phyloP scores from a whole-genome alignment of 2,329 filamentous ascomycete species.

The Arthroderma sp. region DNA sequence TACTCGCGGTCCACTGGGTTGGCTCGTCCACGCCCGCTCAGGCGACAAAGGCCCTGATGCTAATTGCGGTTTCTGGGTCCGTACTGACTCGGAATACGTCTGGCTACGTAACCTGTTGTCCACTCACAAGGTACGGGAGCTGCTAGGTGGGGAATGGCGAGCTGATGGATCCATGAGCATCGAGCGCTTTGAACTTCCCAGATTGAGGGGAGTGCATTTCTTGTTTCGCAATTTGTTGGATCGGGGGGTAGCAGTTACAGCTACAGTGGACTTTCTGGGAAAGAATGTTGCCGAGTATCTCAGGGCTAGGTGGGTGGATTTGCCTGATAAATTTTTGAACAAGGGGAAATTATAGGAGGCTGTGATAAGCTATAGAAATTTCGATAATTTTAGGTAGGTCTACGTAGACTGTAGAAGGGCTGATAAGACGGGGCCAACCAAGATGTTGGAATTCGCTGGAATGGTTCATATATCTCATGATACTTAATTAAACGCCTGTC shows the following conservation, averaged over 20 bases:
- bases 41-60: constrained; percentile 27
- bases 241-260: constrained; percentile 26
- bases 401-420: background rate
- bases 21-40: constrained; percentile 25
- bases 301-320: constrained; percentile 26
- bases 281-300: constrained; percentile 32
- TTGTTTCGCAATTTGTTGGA: constrained; percentile 30
- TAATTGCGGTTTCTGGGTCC: constrained; percentile 29
- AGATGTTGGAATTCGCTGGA: background rate
- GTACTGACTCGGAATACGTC: constrained; percentile 20
- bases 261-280: constrained; percentile 29
- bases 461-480: background rate
- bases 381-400: background rate
- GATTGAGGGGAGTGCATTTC: constrained; percentile 31
- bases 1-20: constrained; percentile 21
- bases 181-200: constrained; percentile 38
- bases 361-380: background rate
- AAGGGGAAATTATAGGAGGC: constrained; percentile 18
- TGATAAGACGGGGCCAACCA: background rate
- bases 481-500: background rate
- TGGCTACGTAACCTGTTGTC: constrained; percentile 22
- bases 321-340: constrained; percentile 25
- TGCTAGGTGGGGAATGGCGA: constrained; percentile 20
- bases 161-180: constrained; percentile 19
- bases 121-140: constrained; percentile 12